Percentiles rank a stretch among this genome's conserved stretches.
These are phyloP conservation scores for Leccinum disarticulatum DNA, from an alignment of 768 basidiomycete species.

Conservation along the genomic window DNA sequence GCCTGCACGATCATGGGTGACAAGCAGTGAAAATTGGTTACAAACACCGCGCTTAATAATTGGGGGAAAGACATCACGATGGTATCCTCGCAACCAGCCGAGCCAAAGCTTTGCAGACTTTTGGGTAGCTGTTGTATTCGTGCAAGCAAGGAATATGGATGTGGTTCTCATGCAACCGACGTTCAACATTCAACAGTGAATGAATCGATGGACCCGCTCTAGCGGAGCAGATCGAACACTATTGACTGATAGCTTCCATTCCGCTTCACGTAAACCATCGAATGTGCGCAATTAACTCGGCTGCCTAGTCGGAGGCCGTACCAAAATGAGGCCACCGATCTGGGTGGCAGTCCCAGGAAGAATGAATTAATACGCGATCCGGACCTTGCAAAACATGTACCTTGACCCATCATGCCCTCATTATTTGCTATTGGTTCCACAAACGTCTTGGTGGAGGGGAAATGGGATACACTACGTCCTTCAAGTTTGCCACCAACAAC, in stretches of 20 bases:
- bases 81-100: neutral
- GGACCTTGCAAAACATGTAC: constrained; percentile 1
- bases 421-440: neutral
- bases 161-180: neutral
- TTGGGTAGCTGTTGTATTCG: neutral
- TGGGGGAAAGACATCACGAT: neutral
- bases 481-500: neutral
- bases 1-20: neutral
- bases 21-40: neutral
- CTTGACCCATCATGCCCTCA: neutral
- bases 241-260: neutral
- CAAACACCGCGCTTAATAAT: neutral
- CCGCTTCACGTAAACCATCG: neutral
- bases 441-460: neutral
- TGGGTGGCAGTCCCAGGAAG: constrained; percentile 1
- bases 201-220: neutral
- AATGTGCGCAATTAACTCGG: neutral
- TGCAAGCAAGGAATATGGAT: neutral
- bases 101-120: neutral
- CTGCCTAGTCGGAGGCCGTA: constrained; percentile 1
- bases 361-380: neutral
- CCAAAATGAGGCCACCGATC: neutral
- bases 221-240: neutral
- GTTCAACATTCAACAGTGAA: neutral
- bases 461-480: neutral